Percentiles rank a stretch among this genome's conserved stretches.
Evolutionary conservation across 257 asterid genomes (phyloP).

Genomic region (Nicotiana knightiana): DNA sequence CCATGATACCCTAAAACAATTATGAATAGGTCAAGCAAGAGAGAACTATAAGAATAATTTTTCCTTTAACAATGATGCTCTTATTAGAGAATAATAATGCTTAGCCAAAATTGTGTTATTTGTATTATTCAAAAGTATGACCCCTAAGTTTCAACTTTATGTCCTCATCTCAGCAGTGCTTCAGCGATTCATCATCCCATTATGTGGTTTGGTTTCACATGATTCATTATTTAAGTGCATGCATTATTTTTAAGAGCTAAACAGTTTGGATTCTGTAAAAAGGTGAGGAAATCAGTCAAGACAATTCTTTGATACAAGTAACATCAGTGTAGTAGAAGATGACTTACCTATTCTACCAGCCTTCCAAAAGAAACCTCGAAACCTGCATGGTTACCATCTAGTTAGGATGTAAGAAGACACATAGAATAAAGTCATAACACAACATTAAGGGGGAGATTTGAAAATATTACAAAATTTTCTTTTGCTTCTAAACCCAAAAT

Average conservation of each 20-base stretch:
- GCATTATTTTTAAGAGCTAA: neutral
- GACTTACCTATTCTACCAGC: constrained; percentile 50
- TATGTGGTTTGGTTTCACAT: neutral
- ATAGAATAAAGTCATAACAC: neutral
- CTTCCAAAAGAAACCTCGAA: constrained; percentile 56
- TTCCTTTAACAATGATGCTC: neutral
- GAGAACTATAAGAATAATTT: neutral
- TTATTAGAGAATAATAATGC: neutral
- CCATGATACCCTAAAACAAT: too few relatives aligned
- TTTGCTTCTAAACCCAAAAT: neutral
- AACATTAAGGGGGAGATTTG: neutral
- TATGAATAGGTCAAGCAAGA: neutral
- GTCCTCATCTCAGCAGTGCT: neutral
- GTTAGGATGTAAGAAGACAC: neutral
- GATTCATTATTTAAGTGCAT: neutral
- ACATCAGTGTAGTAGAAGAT: neutral
- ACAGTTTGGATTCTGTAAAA: neutral
- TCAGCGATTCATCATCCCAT: neutral
- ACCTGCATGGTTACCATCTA: constrained; percentile 24
- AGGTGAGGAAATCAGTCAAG: neutral
- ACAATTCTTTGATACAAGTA: neutral
- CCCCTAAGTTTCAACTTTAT: neutral
- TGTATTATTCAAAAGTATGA: neutral
- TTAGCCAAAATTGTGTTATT: neutral
- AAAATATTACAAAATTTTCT: neutral